Conservation (phyloP, 2,329 filamentous ascomycete genomes). For the Beauveria sp. region DNA sequence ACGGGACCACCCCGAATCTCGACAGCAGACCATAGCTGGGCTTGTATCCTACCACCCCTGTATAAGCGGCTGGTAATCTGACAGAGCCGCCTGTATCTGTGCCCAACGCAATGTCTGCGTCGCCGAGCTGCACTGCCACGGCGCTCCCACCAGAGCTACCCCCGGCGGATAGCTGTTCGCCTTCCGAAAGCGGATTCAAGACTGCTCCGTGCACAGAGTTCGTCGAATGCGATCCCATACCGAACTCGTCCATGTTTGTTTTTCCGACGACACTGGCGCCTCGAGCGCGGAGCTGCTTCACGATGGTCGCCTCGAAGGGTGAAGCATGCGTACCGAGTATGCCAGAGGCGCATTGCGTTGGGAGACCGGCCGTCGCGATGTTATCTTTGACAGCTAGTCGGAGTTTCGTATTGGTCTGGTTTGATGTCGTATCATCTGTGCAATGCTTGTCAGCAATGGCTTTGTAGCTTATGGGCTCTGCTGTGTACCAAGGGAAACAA, state of each 20-base stretch:
- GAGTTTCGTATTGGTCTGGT: conserved; percentile 20
- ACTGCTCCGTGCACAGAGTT: conserved; percentile 64
- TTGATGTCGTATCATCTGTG: neutral
- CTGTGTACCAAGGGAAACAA: conserved; percentile 23
- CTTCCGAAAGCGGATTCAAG: conserved; percentile 35
- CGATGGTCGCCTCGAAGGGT: conserved; percentile 77
- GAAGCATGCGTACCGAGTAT: conserved; percentile 65
- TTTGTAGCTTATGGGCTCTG: neutral
- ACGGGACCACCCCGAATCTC: conserved; percentile 78
- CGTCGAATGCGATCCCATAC: conserved; percentile 82
- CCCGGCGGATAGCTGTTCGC: conserved; percentile 55
- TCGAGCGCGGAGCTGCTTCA: conserved; percentile 55
- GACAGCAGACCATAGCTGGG: conserved; percentile 86
- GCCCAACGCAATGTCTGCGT: conserved; percentile 61
- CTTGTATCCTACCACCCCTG: conserved; percentile 77
- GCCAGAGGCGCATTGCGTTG: conserved; percentile 76
- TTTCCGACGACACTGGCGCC: conserved; percentile 65
- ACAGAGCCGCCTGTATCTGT: conserved; percentile 93
- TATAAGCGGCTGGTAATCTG: conserved; percentile 80
- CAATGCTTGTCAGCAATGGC: neutral
- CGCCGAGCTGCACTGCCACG: conserved; percentile 62
- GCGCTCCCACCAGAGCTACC: conserved; percentile 94
- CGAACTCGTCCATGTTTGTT: conserved; percentile 93
- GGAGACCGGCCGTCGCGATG: conserved; percentile 56
- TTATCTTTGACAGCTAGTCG: conserved; percentile 68